phyloP scores from a whole-genome alignment of 1,284 basidiomycete species.

The Fistulina hepatica region DNA sequence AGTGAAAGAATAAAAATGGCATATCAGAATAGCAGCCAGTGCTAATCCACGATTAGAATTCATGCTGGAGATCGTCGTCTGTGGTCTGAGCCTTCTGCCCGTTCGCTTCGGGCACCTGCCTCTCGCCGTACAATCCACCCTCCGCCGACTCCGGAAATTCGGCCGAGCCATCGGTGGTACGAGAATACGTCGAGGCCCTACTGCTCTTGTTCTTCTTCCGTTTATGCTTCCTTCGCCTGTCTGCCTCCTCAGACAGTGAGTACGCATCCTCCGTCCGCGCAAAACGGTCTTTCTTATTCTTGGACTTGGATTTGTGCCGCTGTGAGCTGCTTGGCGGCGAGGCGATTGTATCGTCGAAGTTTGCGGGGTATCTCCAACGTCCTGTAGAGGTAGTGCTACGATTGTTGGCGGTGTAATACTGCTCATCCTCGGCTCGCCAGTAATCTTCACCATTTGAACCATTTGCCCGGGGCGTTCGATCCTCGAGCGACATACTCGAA shows the following conservation, averaged over 20 bases:
- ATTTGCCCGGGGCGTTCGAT: slow-evolving; percentile 24
- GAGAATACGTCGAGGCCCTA: slow-evolving; percentile 34
- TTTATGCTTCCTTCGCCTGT: slow-evolving; percentile 39
- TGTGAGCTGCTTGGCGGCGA: slow-evolving; percentile 27
- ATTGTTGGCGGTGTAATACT: slow-evolving; percentile 46
- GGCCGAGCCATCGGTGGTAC: slow-evolving; percentile 29
- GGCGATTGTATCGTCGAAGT: slow-evolving; percentile 52
- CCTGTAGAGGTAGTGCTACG: slow-evolving; percentile 32
- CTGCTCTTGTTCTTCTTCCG: slow-evolving; percentile 43
- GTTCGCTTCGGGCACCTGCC: slow-evolving; percentile 13
- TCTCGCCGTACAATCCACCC: slow-evolving; percentile 47
- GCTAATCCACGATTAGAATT: slow-evolving; percentile 25
- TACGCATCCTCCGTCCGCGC: slow-evolving; percentile 76
- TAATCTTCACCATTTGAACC: slow-evolving; percentile 38
- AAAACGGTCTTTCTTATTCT: slow-evolving; percentile 76
- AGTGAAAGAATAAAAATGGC: not conserved
- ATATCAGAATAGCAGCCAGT: not conserved
- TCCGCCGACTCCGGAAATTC: slow-evolving; percentile 60
- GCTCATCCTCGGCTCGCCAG: slow-evolving; percentile 65
- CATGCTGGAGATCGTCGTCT: slow-evolving; percentile 31
- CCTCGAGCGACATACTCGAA: slow-evolving; percentile 33
- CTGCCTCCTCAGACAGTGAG: slow-evolving; percentile 37
- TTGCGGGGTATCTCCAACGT: slow-evolving; percentile 74
- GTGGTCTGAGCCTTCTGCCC: slow-evolving; percentile 17
- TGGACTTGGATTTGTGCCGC: slow-evolving; percentile 48